phyloP scores from a whole-genome alignment of 148 eudicot genomes.

The Chenopodium suecicum region DNA sequence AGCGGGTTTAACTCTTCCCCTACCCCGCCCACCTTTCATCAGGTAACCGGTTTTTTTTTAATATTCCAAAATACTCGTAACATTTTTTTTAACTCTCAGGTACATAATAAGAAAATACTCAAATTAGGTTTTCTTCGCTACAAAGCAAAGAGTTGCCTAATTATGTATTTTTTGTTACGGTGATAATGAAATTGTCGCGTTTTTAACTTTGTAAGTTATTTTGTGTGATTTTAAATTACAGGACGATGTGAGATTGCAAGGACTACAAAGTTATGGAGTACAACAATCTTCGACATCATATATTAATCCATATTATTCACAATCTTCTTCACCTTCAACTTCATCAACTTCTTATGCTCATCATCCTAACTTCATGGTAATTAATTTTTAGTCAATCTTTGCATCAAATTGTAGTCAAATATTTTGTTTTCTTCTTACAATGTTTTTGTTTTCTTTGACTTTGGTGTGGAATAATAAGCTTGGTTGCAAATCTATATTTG shows the following conservation, averaged over 20 bases:
- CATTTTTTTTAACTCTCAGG: too few relatives aligned
- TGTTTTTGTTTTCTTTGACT: neutral
- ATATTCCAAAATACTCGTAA: too few relatives aligned
- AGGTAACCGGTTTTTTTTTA: neutral
- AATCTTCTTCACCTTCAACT: conserved; percentile 32
- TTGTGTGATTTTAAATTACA: neutral
- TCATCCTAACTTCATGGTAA: conserved; percentile 33
- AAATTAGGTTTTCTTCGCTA: neutral
- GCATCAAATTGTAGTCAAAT: neutral
- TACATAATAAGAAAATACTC: too few relatives aligned
- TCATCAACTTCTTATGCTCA: conserved; percentile 23
- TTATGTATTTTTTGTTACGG: too few relatives aligned
- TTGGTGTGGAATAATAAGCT: neutral
- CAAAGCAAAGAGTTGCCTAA: too few relatives aligned
- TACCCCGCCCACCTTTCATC: neutral
- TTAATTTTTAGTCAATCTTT: neutral
- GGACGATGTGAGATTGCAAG: conserved; percentile 33
- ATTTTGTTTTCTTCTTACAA: neutral
- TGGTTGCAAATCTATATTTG: neutral
- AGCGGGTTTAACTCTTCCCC: conserved; percentile 17
- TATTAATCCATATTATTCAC: conserved; percentile 27
- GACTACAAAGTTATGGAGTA: conserved; percentile 18
- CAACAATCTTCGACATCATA: conserved; percentile 25
- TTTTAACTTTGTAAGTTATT: neutral
- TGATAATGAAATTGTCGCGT: neutral